Percentiles rank a stretch among this genome's conserved stretches.
These are phyloP conservation scores for Aspergillus nidulans DNA, from an alignment of 495 filamentous ascomycete species.

Conservation along the genomic window DNA sequence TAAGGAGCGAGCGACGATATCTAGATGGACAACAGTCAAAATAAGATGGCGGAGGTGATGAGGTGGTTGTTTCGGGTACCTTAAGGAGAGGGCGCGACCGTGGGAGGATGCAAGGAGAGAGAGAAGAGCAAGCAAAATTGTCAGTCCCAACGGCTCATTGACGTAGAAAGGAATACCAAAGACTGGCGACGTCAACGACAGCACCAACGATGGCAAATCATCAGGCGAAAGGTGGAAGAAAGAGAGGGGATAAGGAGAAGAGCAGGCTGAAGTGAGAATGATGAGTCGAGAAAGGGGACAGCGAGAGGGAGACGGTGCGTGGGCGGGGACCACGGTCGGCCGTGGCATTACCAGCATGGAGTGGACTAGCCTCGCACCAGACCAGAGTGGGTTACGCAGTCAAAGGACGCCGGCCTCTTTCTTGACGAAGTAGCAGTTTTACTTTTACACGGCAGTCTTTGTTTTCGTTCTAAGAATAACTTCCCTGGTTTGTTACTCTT, in stretches of 20 bases:
- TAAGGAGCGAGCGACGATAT: slow-evolving; percentile 40
- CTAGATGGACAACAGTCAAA: slow-evolving; percentile 17
- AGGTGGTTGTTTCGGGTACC: slow-evolving; percentile 17
- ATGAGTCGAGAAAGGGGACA: slow-evolving; percentile 19
- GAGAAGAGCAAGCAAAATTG: slow-evolving; percentile 20
- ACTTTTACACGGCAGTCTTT: not conserved
- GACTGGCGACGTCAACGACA: slow-evolving; percentile 29
- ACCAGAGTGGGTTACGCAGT: not conserved
- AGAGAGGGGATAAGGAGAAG: slow-evolving; percentile 3
- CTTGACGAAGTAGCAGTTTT: not conserved
- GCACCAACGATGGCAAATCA: slow-evolving; percentile 31
- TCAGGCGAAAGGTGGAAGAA: slow-evolving; percentile 11
- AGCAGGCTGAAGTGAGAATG: slow-evolving; percentile 7
- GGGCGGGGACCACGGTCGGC: not conserved
- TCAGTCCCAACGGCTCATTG: slow-evolving; percentile 29
- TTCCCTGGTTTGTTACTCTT: not conserved
- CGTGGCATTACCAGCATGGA: slow-evolving; percentile 1
- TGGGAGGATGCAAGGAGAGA: slow-evolving; percentile 38
- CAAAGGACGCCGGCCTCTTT: not conserved
- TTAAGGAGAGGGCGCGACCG: slow-evolving; percentile 31
- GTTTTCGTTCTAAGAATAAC: slow-evolving; percentile 5
- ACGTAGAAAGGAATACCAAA: slow-evolving; percentile 18
- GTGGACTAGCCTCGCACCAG: not conserved
- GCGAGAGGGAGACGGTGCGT: not conserved
- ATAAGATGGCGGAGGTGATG: slow-evolving; percentile 6